A percentile compares a stretch with the other conserved stretches of the same genome.
Conservation (phyloP, 306 rosid species). For the Oxytropis ochrocephala region DNA sequence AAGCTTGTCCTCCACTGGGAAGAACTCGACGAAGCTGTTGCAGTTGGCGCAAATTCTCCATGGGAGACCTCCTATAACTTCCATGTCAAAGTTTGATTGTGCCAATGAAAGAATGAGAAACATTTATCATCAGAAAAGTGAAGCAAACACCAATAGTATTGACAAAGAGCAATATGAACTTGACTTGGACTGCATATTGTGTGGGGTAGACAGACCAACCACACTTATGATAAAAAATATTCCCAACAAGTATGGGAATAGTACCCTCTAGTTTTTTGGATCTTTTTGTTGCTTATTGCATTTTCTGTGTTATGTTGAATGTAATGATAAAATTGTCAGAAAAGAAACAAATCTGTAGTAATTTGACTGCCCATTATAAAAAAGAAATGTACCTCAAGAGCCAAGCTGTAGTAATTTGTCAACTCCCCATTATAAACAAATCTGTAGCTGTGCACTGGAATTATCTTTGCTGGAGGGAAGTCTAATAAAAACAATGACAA, state of each 20-base stretch:
- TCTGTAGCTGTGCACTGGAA: no score
- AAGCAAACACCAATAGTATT: slow-evolving; percentile 46
- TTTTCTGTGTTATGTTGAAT: not conserved
- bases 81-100: slow-evolving; percentile 60
- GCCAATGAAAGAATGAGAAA: slow-evolving; percentile 59
- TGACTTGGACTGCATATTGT: slow-evolving; percentile 57
- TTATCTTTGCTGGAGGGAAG: no score
- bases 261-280: not conserved
- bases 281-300: slow-evolving; percentile 8
- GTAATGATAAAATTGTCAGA: not conserved
- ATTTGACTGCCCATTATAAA: no score
- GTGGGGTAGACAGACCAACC: slow-evolving; percentile 67
- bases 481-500: no score
- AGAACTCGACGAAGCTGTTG: slow-evolving; percentile 51
- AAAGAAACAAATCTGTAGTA: no score
- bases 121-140: slow-evolving; percentile 58
- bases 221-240: slow-evolving; percentile 84
- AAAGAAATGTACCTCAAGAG: no score
- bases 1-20: slow-evolving; percentile 44
- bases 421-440: no score
- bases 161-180: slow-evolving; percentile 76
- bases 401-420: no score
- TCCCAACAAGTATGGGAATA: slow-evolving; percentile 66
- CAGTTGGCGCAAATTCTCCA: slow-evolving; percentile 51
- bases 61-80: slow-evolving; percentile 46